These are phyloP conservation scores for Corymbia maculata DNA, from an alignment of 345 rosid species.

Conservation along the genomic window DNA sequence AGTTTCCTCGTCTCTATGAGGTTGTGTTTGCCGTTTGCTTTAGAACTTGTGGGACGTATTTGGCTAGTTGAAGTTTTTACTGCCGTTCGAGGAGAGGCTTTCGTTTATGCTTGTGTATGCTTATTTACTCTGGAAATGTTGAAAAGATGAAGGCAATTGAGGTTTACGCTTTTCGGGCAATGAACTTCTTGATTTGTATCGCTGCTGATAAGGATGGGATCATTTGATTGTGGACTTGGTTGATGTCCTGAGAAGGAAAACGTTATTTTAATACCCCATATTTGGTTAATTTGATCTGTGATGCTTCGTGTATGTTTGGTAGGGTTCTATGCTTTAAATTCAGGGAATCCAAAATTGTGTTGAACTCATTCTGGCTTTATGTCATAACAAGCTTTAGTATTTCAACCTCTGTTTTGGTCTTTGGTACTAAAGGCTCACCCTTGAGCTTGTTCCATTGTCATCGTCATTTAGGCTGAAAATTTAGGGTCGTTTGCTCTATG, in stretches of 20 bases:
- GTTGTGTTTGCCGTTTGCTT: background rate
- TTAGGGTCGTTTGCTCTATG: background rate
- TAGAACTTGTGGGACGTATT: background rate
- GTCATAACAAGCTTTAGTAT: background rate
- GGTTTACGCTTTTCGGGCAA: background rate
- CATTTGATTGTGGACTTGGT: background rate
- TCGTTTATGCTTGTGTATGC: background rate
- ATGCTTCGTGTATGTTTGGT: background rate
- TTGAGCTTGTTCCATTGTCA: background rate
- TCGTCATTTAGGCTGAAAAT: background rate
- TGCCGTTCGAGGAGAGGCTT: background rate
- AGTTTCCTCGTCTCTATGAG: background rate
- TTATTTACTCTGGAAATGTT: background rate
- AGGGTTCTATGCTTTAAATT: background rate
- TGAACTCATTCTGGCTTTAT: background rate
- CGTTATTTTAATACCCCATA: background rate
- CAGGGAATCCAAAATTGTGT: background rate
- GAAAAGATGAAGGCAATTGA: background rate
- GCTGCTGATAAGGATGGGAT: background rate
- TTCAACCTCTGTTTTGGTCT: background rate
- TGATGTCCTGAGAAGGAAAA: background rate
- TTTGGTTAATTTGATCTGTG: background rate
- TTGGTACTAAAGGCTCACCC: background rate
- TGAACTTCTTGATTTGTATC: background rate
- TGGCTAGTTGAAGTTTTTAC: background rate